Evolutionary conservation across 2,329 filamentous ascomycete genomes (phyloP).

Genomic region (Aureobasidium leucospermi): DNA sequence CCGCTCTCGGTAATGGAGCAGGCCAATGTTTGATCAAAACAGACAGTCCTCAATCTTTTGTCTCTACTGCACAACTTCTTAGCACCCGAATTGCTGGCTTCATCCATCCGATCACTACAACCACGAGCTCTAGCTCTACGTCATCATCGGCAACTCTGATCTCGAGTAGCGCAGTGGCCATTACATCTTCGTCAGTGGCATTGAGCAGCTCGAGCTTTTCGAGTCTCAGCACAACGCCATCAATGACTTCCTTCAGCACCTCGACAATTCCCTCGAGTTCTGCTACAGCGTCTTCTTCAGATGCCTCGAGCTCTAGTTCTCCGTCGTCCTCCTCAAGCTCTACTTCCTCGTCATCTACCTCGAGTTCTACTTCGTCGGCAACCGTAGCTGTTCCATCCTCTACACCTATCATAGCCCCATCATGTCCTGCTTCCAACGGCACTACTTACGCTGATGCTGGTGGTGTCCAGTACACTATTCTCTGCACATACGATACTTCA

Average conservation of each 20-base stretch:
- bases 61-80: conserved; percentile 14
- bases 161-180: background rate
- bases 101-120: background rate
- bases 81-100: conserved; percentile 13
- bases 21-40: conserved; percentile 18
- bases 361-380: background rate
- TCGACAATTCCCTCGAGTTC: background rate
- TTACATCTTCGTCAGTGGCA: background rate
- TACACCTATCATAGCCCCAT: background rate
- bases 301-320: background rate
- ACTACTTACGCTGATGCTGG: conserved; percentile 19
- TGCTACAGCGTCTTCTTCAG: background rate
- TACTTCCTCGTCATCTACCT: background rate
- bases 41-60: conserved; percentile 13
- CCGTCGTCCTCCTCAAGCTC: background rate
- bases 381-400: background rate
- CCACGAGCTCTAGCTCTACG: background rate
- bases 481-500: background rate
- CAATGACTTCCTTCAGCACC: background rate
- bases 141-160: background rate
- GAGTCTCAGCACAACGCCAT: background rate
- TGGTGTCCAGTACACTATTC: background rate
- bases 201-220: background rate
- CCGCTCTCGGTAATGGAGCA: conserved; percentile 16
- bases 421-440: conserved; percentile 20